phyloP scores from a whole-genome alignment of 495 filamentous ascomycete genomes.

The Lophiotrema nucula region DNA sequence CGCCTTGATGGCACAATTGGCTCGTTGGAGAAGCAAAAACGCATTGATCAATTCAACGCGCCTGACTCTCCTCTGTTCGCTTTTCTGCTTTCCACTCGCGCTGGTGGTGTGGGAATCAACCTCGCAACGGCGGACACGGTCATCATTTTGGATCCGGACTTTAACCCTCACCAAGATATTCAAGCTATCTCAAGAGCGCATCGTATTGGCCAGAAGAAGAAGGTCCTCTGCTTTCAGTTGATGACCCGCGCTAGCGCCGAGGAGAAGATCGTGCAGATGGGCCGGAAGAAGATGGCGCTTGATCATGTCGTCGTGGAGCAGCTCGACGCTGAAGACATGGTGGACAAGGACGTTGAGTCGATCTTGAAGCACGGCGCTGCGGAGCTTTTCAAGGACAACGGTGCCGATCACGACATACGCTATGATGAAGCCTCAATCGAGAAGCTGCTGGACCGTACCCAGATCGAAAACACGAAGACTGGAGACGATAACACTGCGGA shows the following conservation, averaged over 20 bases:
- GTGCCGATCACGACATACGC: constrained; percentile 60
- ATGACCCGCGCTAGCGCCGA: constrained; percentile 86
- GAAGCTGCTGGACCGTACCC: constrained; percentile 80
- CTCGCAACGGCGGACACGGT: constrained; percentile 96
- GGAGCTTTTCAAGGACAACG: constrained; percentile 77
- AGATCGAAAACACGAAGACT: constrained; percentile 68
- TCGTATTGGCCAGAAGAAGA: constrained; percentile 92
- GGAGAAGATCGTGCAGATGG: constrained; percentile 95
- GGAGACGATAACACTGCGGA: constrained; percentile 60
- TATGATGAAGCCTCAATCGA: constrained; percentile 83
- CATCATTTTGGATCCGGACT: constrained; percentile 97
- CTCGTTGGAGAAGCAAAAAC: constrained; percentile 82
- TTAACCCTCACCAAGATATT: constrained; percentile 97
- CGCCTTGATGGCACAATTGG: constrained; percentile 83
- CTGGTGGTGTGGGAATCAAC: constrained; percentile 96
- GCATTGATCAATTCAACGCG: constrained; percentile 91
- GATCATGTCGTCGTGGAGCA: constrained; percentile 92
- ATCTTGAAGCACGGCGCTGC: constrained; percentile 86
- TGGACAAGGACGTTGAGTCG: constrained; percentile 74
- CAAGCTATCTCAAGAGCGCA: constrained; percentile 93
- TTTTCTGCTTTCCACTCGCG: constrained; percentile 89
- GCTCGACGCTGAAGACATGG: constrained; percentile 76
- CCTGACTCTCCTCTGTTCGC: constrained; percentile 78
- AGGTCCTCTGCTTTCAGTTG: constrained; percentile 90
- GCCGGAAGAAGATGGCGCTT: constrained; percentile 89